Evolutionary conservation across 2,329 filamentous ascomycete species (phyloP), one percentile per base, ranked within the genome.

Genomic region (Plectosphaerella cucumerina): DNA sequence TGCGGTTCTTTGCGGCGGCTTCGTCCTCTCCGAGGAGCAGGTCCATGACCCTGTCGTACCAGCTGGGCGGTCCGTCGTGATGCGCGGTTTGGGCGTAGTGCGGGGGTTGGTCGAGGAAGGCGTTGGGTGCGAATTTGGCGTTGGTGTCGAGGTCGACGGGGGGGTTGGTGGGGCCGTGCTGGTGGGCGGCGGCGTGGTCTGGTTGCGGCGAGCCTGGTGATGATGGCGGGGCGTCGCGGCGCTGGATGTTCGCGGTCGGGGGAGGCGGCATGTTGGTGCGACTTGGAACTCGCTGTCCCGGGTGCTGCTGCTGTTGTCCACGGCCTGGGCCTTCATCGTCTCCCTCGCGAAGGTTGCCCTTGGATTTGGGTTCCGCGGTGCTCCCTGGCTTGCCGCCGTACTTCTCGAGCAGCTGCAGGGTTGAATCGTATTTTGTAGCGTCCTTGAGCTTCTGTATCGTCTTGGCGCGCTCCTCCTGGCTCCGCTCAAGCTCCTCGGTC

Each of bases 31-130:
- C 94, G 0, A 99, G 80, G 22, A 99, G 82, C 0, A 96, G 82
- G 62, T 99, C 94, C 51, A 99, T 76, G 49, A 99, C 85, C 50
- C 93, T 84, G 66, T 99, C 94, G 69, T 97, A 99, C 94, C 94
- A 99, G 63, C 88, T 85, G 15, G 84, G 66, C 51, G 55, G 50
- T 26, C 47, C 49, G 12, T 48, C 34, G n/a, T 23, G 37, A 5
- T 18, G 15, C n/a, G 51, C 51, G 18, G 39, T 17, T 14, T 54
- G 53, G 42, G 47, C 49, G 23, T 53, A 55, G 22, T 53, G 53
- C 53, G 49, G 53, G 57, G 64, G 61, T 41, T 64, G 55, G 43
- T 64, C 58, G 21, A 65, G 63, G 57, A 83, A 86, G 1, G 87
- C 88, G 56, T 91, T 90, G 0, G 88, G 87, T 1, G 87, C 87